A percentile compares a stretch with the other conserved stretches of the same genome.
These are phyloP conservation scores for Cochlearia excelsa DNA, from an alignment of 345 rosid species.

Conservation along the genomic window DNA sequence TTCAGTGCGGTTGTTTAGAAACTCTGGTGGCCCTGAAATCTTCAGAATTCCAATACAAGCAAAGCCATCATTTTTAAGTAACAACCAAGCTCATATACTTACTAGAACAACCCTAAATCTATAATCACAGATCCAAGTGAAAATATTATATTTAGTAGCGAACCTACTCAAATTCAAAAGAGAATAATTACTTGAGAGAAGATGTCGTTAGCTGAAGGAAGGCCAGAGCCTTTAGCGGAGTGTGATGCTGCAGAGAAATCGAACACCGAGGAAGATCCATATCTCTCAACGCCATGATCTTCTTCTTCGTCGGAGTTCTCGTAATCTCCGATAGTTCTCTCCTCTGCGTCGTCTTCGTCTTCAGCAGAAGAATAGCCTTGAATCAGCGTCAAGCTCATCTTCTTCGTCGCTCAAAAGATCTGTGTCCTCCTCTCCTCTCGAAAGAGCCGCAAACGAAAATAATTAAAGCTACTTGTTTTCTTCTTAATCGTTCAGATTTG, in stretches of 20 bases:
- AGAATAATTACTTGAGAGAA: slow-evolving; percentile 64
- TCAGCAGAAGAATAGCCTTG: slow-evolving; percentile 77
- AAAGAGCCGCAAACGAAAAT: slow-evolving; percentile 15
- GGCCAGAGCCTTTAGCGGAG: slow-evolving; percentile 45
- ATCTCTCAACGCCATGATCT: slow-evolving; percentile 27
- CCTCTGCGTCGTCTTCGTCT: slow-evolving; percentile 61
- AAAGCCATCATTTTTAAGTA: not conserved
- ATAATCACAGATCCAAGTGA: not conserved
- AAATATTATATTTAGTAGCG: not conserved
- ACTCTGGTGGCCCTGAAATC: slow-evolving; percentile 87
- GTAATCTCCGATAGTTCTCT: slow-evolving; percentile 29
- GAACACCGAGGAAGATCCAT: slow-evolving; percentile 45
- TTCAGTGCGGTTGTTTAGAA: slow-evolving; percentile 67
- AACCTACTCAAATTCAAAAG: no score
- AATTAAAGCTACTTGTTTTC: not conserved
- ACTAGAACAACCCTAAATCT: not conserved
- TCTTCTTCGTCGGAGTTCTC: slow-evolving; percentile 47
- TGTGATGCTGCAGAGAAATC: slow-evolving; percentile 39
- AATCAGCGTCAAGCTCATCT: slow-evolving; percentile 78
- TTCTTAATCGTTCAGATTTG: no score
- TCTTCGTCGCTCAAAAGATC: slow-evolving; percentile 17
- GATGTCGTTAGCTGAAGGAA: slow-evolving; percentile 80
- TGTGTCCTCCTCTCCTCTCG: slow-evolving; percentile 5
- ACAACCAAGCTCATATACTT: no score
- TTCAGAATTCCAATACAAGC: slow-evolving; percentile 35